Base-by-base conservation (phyloP, 1,139 yeast species). In the Sugiyamaella novakii region DNA sequence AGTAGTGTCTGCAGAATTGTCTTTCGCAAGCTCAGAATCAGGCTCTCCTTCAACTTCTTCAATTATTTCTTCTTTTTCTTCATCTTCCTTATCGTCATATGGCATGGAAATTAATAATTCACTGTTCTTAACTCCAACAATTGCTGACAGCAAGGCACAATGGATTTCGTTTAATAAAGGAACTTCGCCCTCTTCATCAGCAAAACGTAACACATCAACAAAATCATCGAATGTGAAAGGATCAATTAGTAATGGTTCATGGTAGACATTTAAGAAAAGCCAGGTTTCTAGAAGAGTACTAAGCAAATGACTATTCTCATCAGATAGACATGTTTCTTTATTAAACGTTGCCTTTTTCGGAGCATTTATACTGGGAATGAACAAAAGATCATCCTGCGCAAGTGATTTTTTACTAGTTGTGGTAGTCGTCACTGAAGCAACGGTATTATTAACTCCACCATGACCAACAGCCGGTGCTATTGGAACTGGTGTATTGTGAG, bases 161-260 rank as follows among this genome's bases (percentile, higher is more conserved):
- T 84, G 87, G 5, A 87, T 76, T 65, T 85, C 95, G 59, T 83
- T 81, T 41, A 87, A 64, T 43, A 86, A 65, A 22, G 74, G 77
- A 59, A 88, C 82, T 8, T 76, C 74, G 10, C 69, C 63, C 19
- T 70, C 75, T 38, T 74, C 75, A 40, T 75, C 74, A 34, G 67
- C 61, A 47, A 55, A 79, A 10, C 75, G 75, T 69, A 87, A 71
- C 1, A 85, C 82, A 51, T 79, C 80, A 3, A 84, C 64, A 60
- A 81, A 85, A 61, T 86, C 94, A 66, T 87, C 95, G 69, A 84
- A 85, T 0, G 94, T 83, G 57, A 87, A 84, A 0, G 86, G 79
- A 61, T 84, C 91, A 17, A 87, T 70, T 12, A 77, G 66, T 43
- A 86, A 69, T 1, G 87, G 81, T 27, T 76, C 76, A 57, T 81